Conservation (phyloP, 306 rosid genomes). For the Fragaria vesca region DNA sequence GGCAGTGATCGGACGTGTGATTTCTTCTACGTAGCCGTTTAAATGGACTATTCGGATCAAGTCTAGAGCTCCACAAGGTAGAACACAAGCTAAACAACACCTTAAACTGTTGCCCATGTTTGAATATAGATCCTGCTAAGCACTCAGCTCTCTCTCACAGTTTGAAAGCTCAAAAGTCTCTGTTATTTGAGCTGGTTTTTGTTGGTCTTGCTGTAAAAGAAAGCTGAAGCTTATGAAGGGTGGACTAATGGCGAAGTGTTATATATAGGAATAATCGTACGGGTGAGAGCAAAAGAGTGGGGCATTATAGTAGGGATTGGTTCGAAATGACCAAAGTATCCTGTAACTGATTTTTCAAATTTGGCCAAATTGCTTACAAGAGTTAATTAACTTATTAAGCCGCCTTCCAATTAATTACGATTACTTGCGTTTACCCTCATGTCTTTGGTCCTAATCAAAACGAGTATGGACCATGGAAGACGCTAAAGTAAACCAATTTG, state of each 20-base stretch:
- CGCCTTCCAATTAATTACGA: conserved; percentile 21
- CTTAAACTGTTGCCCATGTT: conserved; percentile 87
- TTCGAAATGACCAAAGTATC: conserved; percentile 42
- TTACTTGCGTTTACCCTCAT: background rate
- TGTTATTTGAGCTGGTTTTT: conserved; percentile 15
- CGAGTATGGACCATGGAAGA: background rate
- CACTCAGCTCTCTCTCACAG: conserved; percentile 4
- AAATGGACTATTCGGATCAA: conserved; percentile 87
- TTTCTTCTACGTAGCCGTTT: conserved; percentile 76
- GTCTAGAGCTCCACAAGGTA: conserved; percentile 94
- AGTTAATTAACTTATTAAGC: conserved; percentile 36
- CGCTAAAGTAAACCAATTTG: background rate
- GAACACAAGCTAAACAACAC: conserved; percentile 92
- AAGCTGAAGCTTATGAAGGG: conserved; percentile 7
- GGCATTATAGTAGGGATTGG: background rate
- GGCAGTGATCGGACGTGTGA: conserved; percentile 64
- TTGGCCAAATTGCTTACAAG: conserved; percentile 26
- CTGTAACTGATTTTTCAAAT: conserved; percentile 29
- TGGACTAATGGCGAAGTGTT: conserved; percentile 32
- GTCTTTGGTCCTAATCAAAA: background rate
- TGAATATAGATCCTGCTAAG: background rate
- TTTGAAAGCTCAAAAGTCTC: background rate
- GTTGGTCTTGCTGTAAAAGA: background rate
- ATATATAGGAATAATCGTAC: conserved; percentile 42
- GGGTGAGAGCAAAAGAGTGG: conserved; percentile 20